Conservation (phyloP, 345 rosid genomes). For the Eucalyptus cladocalyx region DNA sequence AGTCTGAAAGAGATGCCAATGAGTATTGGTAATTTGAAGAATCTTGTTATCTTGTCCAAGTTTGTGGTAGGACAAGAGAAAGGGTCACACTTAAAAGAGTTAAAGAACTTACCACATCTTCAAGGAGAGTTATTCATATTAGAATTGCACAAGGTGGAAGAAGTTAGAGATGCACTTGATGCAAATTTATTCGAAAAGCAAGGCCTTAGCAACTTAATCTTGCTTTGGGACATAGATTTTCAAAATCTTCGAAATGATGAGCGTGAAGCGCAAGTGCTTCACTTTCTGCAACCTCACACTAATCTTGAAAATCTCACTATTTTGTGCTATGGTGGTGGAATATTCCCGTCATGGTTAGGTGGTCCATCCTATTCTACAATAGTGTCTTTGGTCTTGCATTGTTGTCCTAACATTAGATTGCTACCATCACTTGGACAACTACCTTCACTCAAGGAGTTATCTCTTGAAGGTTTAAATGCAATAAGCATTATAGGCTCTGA, state of each 20-base stretch:
- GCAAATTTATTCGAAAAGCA: neutral
- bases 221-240: neutral
- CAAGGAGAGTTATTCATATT: too few relatives aligned
- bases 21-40: neutral
- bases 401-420: fast-evolving
- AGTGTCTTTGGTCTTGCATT: neutral
- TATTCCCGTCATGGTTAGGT: neutral
- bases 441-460: neutral
- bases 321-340: neutral
- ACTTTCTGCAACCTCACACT: neutral
- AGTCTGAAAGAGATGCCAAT: neutral
- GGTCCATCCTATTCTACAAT: neutral
- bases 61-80: neutral
- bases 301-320: neutral
- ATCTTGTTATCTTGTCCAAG: neutral
- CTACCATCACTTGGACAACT: neutral
- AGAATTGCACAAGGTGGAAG: too few relatives aligned
- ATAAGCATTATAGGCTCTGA: neutral
- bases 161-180: too few relatives aligned
- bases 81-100: neutral
- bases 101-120: neutral
- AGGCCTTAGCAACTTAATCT: neutral
- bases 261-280: fast-evolving
- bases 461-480: neutral
- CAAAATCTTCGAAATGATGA: fast-evolving